Evolutionary conservation across 352 stramenopile genomes (phyloP).

Genomic region (Phytophthora sojae): DNA sequence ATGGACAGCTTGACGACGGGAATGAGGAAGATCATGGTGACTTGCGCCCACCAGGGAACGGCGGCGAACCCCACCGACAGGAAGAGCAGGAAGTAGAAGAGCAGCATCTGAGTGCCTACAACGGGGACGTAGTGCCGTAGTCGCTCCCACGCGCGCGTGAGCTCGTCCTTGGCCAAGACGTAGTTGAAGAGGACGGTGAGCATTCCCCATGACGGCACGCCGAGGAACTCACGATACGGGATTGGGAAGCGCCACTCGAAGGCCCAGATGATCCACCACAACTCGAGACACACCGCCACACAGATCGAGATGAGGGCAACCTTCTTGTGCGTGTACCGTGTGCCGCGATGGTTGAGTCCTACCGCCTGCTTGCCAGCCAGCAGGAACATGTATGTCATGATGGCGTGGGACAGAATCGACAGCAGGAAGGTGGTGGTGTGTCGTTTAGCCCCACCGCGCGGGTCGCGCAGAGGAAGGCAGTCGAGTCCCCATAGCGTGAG

Average conservation of each 20-base stretch:
- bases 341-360: conserved; percentile 5
- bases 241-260: conserved; percentile 24
- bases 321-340: conserved; percentile 19
- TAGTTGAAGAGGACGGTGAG: conserved; percentile 16
- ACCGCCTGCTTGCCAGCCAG: conserved; percentile 15
- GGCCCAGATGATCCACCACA: conserved; percentile 12
- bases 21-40: conserved; percentile 24
- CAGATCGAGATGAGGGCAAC: conserved; percentile 13
- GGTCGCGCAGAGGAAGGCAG: conserved; percentile 9
- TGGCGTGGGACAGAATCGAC: conserved; percentile 7
- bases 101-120: conserved; percentile 16
- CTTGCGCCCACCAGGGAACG: conserved; percentile 8
- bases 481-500: conserved; percentile 15
- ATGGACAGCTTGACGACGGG: conserved; percentile 25
- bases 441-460: background rate
- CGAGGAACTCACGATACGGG: conserved; percentile 24
- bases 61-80: conserved; percentile 19
- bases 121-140: conserved; percentile 23
- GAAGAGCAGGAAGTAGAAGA: conserved; percentile 30
- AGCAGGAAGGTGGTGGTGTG: conserved; percentile 16
- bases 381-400: conserved; percentile 21
- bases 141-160: conserved; percentile 1
- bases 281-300: conserved; percentile 19
- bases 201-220: conserved; percentile 8
- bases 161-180: conserved; percentile 12